Evolutionary conservation across 2,329 filamentous ascomycete species (phyloP).

Genomic region (Fusarium sp.): DNA sequence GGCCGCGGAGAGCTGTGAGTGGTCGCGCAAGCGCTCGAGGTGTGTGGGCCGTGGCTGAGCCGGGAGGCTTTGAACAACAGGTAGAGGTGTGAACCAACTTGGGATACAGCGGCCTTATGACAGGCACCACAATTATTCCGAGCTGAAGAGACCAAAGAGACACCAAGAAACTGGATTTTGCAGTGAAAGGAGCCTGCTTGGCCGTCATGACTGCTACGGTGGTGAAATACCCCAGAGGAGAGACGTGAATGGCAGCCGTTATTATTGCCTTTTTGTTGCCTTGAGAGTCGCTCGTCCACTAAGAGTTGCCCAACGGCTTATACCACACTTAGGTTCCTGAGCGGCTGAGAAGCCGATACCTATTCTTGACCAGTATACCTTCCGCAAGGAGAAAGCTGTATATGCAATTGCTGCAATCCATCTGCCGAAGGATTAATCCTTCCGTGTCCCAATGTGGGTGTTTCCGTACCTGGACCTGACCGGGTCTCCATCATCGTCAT

Average conservation of each 20-base stretch:
- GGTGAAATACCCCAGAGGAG: too few species aligned
- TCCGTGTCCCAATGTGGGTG: conserved; percentile 18
- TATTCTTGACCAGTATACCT: background rate
- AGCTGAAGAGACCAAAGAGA: too few species aligned
- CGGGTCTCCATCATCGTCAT: background rate
- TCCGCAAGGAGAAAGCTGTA: conserved; percentile 5
- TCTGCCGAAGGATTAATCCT: conserved; percentile 30
- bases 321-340: too few species aligned
- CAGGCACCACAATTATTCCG: too few species aligned
- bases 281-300: too few species aligned
- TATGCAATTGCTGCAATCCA: conserved; percentile 14
- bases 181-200: too few species aligned
- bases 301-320: too few species aligned
- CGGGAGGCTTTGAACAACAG: conserved; percentile 36
- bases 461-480: conserved; percentile 1
- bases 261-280: too few species aligned
- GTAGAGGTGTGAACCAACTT: conserved; percentile 31
- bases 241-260: too few species aligned
- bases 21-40: conserved; percentile 40
- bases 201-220: too few species aligned
- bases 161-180: too few species aligned
- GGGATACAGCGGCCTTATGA: background rate
- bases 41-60: conserved; percentile 37
- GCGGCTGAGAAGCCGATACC: too few species aligned
- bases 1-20: conserved; percentile 41